Evolutionary conservation across 345 rosid genomes (phyloP).

Genomic region (Citropsis articulata): DNA sequence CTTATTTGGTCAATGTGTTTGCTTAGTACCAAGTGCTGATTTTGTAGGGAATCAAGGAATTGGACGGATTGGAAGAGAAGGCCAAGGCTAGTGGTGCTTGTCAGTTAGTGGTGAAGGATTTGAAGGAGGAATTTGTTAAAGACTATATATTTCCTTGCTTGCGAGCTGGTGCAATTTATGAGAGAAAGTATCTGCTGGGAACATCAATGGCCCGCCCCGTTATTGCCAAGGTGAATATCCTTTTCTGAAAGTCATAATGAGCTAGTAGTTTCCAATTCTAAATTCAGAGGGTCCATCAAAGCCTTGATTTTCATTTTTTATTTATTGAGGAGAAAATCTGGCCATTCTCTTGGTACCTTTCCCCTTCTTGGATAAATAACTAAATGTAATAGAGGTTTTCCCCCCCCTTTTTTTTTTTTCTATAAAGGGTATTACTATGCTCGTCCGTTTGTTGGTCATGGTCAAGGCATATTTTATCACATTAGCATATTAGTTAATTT

Average conservation of each 20-base stretch:
- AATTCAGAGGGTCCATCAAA: neutral
- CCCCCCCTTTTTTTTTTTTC: too few relatives aligned
- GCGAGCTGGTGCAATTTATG: constrained; percentile 91
- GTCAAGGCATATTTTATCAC: neutral
- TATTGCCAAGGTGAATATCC: constrained; percentile 78
- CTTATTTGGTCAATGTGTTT: neutral
- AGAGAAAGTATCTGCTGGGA: constrained; percentile 90
- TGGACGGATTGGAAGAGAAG: constrained; percentile 92
- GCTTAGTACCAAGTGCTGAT: constrained; percentile 8
- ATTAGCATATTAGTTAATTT: neutral
- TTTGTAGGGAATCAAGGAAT: constrained; percentile 71
- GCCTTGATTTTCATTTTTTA: neutral
- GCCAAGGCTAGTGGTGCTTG: constrained; percentile 98
- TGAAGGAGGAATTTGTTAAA: constrained; percentile 84
- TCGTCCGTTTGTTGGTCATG: neutral
- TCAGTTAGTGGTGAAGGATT: constrained; percentile 86
- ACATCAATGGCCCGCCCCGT: constrained; percentile 99
- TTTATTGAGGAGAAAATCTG: neutral
- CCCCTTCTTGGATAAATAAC: neutral
- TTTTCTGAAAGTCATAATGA: neutral
- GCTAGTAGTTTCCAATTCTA: constrained; percentile 4
- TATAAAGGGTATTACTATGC: neutral
- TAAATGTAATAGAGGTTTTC: neutral
- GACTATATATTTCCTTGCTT: constrained; percentile 87
- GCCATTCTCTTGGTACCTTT: neutral